Base-by-base conservation (phyloP, 345 rosid species). In the Camelina hispida region DNA sequence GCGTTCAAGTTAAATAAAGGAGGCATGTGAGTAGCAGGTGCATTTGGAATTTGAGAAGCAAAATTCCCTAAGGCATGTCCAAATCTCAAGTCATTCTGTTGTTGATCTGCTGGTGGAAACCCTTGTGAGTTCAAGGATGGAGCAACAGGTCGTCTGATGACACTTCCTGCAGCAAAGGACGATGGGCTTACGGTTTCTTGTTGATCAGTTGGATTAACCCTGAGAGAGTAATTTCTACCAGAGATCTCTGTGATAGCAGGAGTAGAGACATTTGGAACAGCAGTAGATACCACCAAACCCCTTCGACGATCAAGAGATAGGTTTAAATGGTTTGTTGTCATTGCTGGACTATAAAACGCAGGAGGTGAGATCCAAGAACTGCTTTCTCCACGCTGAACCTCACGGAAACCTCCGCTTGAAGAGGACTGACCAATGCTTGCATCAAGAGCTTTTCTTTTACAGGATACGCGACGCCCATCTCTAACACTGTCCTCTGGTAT, bases 361-460 rank as follows among this genome's bases (percentile, higher is more conserved):
- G 85, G 79, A 67, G 74, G 70, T 44, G 83, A 72, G 51, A 73
- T 76, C 84, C 87, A 81, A 8, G 84, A 79, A 81, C 82, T 84
- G 74, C 80, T 70, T 71, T 86, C 98, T 46, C 87, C 78, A 62
- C 54, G 68, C 65, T 85, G 91, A 44, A 84, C 74, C 74, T 85
- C 84, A 76, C 84, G 82, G 64, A 87, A 84, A 75, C 81, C 83
- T 73, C 85, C 90, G 42, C 66, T 77, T 16, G 66, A 43, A 38
- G 97, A 91, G 51, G 93, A 80, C 68, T 85, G 90, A 18, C 88
- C 96, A 38, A 85, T 70, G 74, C 83, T 81, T 34, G 82, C 89
- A 71, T 86, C 98, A 35, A 83, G 70, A 25, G 91, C 84, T 82
- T 91, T 94, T 82, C 98, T 86, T 82, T 94, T 94, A 80, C 88